These are phyloP conservation scores for Kwoniella botswanensis DNA, from an alignment of 768 basidiomycete species.

Conservation along the genomic window DNA sequence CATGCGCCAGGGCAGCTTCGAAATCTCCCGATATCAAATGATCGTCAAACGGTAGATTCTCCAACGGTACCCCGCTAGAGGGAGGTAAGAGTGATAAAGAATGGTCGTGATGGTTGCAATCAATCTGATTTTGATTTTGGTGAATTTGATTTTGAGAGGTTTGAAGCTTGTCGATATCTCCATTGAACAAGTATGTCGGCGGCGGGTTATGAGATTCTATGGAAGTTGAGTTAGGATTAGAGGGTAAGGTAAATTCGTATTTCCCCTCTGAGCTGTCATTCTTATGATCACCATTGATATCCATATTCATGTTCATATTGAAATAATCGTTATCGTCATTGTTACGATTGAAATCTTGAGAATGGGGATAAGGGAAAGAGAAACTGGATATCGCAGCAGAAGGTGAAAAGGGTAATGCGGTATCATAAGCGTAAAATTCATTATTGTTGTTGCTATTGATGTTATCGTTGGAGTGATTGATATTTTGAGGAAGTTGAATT, in stretches of 20 bases:
- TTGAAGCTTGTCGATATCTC: no score
- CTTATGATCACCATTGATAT: not conserved
- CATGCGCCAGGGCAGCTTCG: conserved; percentile 40
- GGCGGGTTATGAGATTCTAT: no score
- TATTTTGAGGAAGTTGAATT: not conserved
- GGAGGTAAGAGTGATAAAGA: conserved; percentile 22
- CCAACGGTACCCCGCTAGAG: conserved; percentile 31
- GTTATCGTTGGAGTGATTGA: not conserved
- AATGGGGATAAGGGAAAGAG: conserved; percentile 1
- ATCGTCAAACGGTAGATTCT: conserved; percentile 37
- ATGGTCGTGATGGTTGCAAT: not conserved
- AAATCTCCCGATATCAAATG: conserved; percentile 37
- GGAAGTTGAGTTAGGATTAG: no score
- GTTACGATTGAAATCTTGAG: not conserved
- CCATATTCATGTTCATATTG: not conserved
- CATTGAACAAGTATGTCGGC: no score
- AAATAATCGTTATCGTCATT: not conserved
- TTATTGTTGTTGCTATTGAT: conserved; percentile 6
- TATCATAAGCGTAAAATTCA: conserved; percentile 40
- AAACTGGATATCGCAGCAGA: conserved; percentile 4
- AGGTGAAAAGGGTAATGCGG: conserved; percentile 45
- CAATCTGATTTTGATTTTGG: not conserved
- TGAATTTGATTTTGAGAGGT: not conserved
- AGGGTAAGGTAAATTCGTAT: conserved; percentile 5
- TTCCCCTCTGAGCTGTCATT: not conserved